A percentile compares a stretch with the other conserved stretches of the same genome.
Evolutionary conservation across 257 asterid species (phyloP).

Genomic region (Fraxinus pennsylvanica): DNA sequence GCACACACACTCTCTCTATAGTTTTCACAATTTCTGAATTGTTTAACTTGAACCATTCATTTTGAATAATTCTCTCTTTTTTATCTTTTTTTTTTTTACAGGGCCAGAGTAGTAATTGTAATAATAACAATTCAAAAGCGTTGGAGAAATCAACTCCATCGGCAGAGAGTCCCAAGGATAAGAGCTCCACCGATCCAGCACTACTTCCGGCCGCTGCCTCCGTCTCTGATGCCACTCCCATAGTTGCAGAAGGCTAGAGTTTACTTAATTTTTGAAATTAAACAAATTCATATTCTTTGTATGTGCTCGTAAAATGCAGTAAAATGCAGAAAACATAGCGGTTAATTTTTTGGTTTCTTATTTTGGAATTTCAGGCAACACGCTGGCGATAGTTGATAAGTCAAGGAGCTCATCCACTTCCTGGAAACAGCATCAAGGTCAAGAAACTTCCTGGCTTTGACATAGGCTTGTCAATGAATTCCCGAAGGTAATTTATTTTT

Average conservation of each 20-base stretch:
- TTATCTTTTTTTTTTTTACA: slow-evolving; percentile 14
- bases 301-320: not conserved
- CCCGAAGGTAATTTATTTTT: slow-evolving; percentile 33
- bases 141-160: slow-evolving; percentile 31
- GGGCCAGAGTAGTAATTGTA: slow-evolving; percentile 24
- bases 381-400: slow-evolving; percentile 30
- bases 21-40: slow-evolving; percentile 10
- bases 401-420: slow-evolving; percentile 29
- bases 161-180: slow-evolving; percentile 42
- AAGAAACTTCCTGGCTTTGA: slow-evolving; percentile 39
- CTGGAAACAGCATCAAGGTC: slow-evolving; percentile 36
- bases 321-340: not conserved
- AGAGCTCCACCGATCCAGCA: slow-evolving; percentile 33
- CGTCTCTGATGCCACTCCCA: slow-evolving; percentile 27
- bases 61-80: slow-evolving; percentile 10
- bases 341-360: not conserved
- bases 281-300: not conserved
- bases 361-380: slow-evolving; percentile 27
- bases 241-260: slow-evolving; percentile 26
- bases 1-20: not conserved
- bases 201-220: slow-evolving; percentile 27
- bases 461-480: slow-evolving; percentile 43
- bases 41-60: slow-evolving; percentile 31
- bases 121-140: slow-evolving; percentile 28
- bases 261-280: not conserved